Base-by-base conservation (phyloP, 352 stramenopile genomes). In the Phytophthora macrochlamydospora region DNA sequence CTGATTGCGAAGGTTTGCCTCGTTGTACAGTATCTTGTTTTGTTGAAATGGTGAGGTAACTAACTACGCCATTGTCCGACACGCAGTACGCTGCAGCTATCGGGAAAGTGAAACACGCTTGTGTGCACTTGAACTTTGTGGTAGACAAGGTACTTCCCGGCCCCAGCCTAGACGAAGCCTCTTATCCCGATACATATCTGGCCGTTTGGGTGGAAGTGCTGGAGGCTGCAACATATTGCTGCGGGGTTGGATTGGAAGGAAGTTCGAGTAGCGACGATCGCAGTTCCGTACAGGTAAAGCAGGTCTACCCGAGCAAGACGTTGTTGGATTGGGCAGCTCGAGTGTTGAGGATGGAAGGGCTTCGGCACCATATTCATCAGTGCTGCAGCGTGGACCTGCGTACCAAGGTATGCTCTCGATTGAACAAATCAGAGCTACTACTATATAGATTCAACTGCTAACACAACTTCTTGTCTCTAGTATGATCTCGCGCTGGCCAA, bases 401-500 rank as follows among this genome's bases (percentile, higher is more conserved):
- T 54, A 67, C 73, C 11, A 90, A 86, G 71, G 86, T 92, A 74
- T 32, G 65, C 40, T 11, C 7, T 43, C 11, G 18, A 24, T 24
- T 24, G 18, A 24, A 24, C 18, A 24, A 24, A 24, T 24, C 18
- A 24, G 18, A 24, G 18, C 18, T 24, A 24, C 18, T 24, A 24
- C 18, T 24, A 24, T 24, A 24, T 24, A 24, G 18, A 24, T 24
- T 24, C 5, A 38, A 31, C 28, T 40, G 11, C 28, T 62, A 28
- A 67, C 35, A 7, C n/a, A 56, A 14, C 43, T 29, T 4, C 6
- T n/a, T 62, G 30, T 13, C 46, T 29, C 2, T 59, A 94, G 87
- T 93, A 90, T 52, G 73, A 94, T 35, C 62, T 93, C 3, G 74
- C 73, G 1, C 55, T 93, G 9, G 83, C 69, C 38, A 94, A 90